Conservation (phyloP, 345 rosid genomes). For the Melaleuca alternifolia region DNA sequence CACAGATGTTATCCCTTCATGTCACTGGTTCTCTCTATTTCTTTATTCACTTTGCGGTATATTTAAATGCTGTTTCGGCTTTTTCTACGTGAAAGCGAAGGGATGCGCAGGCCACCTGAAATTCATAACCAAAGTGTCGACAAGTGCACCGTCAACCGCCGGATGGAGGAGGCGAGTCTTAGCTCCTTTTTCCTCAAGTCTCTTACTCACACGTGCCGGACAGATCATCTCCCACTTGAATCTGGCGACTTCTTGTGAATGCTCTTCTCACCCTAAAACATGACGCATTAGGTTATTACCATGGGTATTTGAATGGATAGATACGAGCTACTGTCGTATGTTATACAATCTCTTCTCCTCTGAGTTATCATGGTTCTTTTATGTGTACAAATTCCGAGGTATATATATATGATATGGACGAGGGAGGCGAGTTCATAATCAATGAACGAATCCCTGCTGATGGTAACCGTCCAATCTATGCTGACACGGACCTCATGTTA, state of each 20-base stretch:
- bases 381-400: background rate
- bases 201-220: background rate
- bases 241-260: background rate
- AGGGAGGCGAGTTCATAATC: background rate
- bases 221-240: background rate
- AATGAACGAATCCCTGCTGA: background rate
- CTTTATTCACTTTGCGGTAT: background rate
- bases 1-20: background rate
- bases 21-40: background rate
- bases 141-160: background rate
- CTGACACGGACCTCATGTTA: too few species aligned
- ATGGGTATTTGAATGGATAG: background rate
- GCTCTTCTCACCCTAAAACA: background rate
- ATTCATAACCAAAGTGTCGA: background rate
- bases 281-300: background rate
- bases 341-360: background rate
- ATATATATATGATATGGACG: background rate
- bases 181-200: background rate
- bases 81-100: background rate
- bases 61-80: too few species aligned
- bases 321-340: background rate
- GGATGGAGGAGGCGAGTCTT: background rate
- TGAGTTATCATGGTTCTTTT: background rate
- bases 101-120: background rate
- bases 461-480: too few species aligned